phyloP scores from a whole-genome alignment of 257 asterid species.

The Fraxinus excelsior region DNA sequence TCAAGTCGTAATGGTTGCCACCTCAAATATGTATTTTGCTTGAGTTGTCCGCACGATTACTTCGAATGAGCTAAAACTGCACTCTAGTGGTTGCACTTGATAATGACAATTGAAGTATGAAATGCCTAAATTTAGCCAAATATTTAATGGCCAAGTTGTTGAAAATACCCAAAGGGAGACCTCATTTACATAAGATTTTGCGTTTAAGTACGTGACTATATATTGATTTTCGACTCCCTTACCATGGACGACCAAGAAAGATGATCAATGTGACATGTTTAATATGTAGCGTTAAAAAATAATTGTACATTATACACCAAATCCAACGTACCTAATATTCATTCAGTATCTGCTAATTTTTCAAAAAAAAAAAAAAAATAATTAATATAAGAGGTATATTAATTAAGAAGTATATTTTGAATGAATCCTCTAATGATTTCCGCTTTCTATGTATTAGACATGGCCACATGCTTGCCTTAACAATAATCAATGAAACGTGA shows the following conservation, averaged over 20 bases:
- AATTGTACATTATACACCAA: neutral
- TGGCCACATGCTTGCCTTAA: constrained; percentile 51
- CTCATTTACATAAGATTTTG: neutral
- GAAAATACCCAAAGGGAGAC: neutral
- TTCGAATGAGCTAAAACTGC: constrained; percentile 5
- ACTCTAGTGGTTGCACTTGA: constrained; percentile 7
- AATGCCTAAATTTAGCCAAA: neutral
- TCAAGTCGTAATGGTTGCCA: constrained; percentile 18
- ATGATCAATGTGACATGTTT: no score
- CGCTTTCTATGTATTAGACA: constrained; percentile 42
- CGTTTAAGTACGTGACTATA: neutral
- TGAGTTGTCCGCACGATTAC: constrained; percentile 32
- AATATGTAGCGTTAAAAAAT: no score
- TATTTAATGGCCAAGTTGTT: constrained; percentile 16
- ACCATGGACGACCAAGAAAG: neutral
- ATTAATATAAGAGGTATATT: neutral
- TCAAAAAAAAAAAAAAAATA: constrained; percentile 6
- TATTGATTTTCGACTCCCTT: neutral
- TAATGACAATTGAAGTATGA: constrained; percentile 14
- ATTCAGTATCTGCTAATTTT: neutral
- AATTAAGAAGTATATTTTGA: constrained; percentile 25
- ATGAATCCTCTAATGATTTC: constrained; percentile 25
- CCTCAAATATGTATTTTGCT: constrained; percentile 18
- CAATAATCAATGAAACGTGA: constrained; percentile 49
- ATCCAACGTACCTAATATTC: neutral